A percentile compares a stretch with the other conserved stretches of the same genome.
These are phyloP conservation scores for Trichoderma koningiopsis DNA, from an alignment of 2,329 filamentous ascomycete species.

Conservation along the genomic window DNA sequence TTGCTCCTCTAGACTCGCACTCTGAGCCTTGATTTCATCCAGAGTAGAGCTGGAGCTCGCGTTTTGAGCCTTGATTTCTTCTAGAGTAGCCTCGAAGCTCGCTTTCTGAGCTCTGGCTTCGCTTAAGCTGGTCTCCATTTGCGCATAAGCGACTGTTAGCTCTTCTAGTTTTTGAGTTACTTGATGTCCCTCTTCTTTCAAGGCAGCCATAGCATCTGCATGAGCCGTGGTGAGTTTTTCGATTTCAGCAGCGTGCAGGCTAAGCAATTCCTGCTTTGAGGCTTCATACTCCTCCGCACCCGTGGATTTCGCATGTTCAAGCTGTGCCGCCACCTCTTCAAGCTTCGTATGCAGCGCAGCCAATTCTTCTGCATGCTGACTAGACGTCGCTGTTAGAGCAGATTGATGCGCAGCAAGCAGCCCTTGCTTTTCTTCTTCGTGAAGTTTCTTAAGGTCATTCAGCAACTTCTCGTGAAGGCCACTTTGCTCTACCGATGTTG, in stretches of 20 bases:
- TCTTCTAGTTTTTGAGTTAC: conserved; percentile 50
- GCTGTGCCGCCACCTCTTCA: conserved; percentile 46
- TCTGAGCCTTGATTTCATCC: background rate
- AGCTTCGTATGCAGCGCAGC: conserved; percentile 42
- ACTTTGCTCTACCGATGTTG: conserved; percentile 44
- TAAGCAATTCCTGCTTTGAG: conserved; percentile 49
- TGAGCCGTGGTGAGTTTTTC: conserved; percentile 50
- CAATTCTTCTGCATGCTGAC: conserved; percentile 32
- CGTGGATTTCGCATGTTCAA: conserved; percentile 49
- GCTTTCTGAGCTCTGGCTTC: conserved; percentile 42
- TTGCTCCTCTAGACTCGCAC: conserved; percentile 40
- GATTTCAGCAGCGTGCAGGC: conserved; percentile 50
- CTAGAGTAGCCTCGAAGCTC: conserved; percentile 34
- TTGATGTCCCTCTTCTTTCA: conserved; percentile 44
- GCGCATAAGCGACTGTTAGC: conserved; percentile 41
- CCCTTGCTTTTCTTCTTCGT: conserved; percentile 43
- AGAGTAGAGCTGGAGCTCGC: background rate
- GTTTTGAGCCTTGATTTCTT: background rate
- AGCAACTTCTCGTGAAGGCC: conserved; percentile 46
- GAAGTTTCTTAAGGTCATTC: conserved; percentile 46
- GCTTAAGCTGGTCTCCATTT: conserved; percentile 46
- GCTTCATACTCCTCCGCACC: conserved; percentile 50
- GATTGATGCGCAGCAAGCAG: conserved; percentile 36
- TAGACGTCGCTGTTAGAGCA: background rate
- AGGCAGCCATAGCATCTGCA: conserved; percentile 44